A percentile compares a stretch with the other conserved stretches of the same genome.
Conservation (phyloP, 2,329 filamentous ascomycete species). For the Fusarium sp. region DNA sequence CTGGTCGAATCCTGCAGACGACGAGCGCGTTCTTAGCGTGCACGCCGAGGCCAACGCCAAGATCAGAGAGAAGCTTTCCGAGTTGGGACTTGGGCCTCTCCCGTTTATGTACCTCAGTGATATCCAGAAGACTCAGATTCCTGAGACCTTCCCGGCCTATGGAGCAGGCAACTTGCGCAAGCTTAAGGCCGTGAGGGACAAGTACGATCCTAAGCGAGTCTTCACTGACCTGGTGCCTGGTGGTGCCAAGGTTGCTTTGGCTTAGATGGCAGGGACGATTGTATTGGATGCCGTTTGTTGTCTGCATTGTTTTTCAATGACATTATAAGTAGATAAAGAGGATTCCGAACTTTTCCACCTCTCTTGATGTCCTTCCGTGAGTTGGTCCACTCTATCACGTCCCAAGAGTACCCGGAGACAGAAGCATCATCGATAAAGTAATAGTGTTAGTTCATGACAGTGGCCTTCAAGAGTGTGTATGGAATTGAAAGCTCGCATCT, state of each 20-base stretch:
- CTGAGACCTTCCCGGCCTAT: neutral
- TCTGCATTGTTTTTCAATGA: neutral
- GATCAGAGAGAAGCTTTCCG: neutral
- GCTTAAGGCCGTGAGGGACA: neutral
- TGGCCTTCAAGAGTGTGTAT: no score
- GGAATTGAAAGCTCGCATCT: no score
- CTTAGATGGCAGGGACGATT: neutral
- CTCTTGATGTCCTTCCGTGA: no score
- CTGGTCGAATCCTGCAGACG: neutral
- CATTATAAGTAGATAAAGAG: neutral
- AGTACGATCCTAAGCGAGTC: neutral
- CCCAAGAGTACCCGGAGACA: no score
- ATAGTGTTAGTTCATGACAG: no score
- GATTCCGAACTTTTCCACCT: no score
- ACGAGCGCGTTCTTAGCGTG: neutral
- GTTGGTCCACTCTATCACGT: no score
- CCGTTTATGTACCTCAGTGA: neutral
- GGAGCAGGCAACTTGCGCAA: neutral
- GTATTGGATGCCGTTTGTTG: neutral
- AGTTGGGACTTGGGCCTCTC: neutral
- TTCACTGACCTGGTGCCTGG: neutral
- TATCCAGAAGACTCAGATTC: neutral
- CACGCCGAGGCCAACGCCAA: neutral
- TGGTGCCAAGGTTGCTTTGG: neutral
- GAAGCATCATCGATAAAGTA: no score